Evolutionary conservation across 371 early-diverging fungal genomes (phyloP).

Genomic region (Mucor sp.): DNA sequence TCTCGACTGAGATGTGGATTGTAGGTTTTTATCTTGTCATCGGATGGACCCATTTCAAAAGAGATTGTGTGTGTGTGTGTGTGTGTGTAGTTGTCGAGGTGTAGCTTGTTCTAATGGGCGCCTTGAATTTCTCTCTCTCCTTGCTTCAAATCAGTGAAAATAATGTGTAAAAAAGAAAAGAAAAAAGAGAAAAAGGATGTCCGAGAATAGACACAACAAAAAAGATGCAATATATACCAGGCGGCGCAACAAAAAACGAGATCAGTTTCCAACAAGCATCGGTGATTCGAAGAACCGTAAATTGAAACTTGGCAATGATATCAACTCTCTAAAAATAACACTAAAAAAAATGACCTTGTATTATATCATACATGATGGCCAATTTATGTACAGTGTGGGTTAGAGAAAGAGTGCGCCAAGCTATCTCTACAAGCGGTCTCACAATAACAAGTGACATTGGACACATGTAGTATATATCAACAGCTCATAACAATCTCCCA

Average conservation of each 20-base stretch:
- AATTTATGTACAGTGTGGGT: not conserved
- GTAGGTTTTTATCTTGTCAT: conserved; percentile 19
- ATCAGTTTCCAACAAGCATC: not conserved
- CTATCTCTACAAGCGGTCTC: not conserved
- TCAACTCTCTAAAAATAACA: not conserved
- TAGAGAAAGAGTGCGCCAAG: not conserved
- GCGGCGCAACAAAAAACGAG: conserved; percentile 2
- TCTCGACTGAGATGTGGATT: conserved; percentile 22
- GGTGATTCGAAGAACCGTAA: not conserved
- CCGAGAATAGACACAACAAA: not conserved
- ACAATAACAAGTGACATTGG: not conserved
- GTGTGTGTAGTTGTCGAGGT: not conserved
- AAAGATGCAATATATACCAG: not conserved
- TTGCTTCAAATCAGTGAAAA: not conserved
- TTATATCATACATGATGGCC: not conserved
- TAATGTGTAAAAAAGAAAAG: not conserved
- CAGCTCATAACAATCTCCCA: not conserved
- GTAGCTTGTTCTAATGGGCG: not conserved
- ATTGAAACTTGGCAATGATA: conserved; percentile 3
- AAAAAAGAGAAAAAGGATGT: not conserved
- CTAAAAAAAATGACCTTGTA: not conserved
- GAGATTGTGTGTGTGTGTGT: not conserved
- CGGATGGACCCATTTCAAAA: not conserved
- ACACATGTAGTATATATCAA: not conserved
- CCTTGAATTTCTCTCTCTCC: not conserved